Base-by-base conservation (phyloP, 2,329 filamentous ascomycete genomes). In the Colletotrichum eremochloae region DNA sequence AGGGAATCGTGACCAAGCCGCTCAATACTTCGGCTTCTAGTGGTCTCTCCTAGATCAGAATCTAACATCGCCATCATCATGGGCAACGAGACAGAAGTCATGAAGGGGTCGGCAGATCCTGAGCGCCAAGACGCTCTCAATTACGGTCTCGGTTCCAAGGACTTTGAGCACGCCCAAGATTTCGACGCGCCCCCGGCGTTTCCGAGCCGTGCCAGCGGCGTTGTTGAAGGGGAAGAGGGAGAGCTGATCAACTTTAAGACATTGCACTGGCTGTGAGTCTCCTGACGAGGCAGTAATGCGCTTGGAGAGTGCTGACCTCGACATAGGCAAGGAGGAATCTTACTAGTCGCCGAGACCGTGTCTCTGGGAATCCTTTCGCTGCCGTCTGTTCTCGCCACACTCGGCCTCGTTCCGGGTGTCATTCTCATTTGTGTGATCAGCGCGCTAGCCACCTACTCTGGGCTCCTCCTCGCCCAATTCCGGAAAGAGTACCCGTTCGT, bases 371-470 rank as follows among this genome's bases (percentile, higher is more conserved):
- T 86, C 79, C 92, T 94, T 83, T 94, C 91, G 1, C 93, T 94
- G 71, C 93, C 93, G 0, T 93, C 91, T 78, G 93, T 92, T 0
- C 91, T 94, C 77, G 91, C 92, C 2, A 84, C 91, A 15, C 85
- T 94, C 46, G 92, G 93, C 4, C 85, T 94, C n/a, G 91, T 92
- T 1, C 92, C 92, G 0, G 93, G 92, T 15, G 82, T 95, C 66
- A 88, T 94, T 71, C 79, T 94, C 78, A 94, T 93, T 56, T 86
- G 94, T 71, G 86, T 92, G n/a, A 87, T 84, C 60, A 84, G 92
- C 55, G 88, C 91, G 12, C 82, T 94, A 3, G 94, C 94, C 76
- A 94, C 92, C 2, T 94, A 84, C 76, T 85, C 84, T 0, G 84
- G 92, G 11, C 77, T 84, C 11, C 78, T 82, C 48, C 78, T 85